These are phyloP conservation scores for Amaranthus tricolor DNA, from an alignment of 179 eudicot species.

Conservation along the genomic window DNA sequence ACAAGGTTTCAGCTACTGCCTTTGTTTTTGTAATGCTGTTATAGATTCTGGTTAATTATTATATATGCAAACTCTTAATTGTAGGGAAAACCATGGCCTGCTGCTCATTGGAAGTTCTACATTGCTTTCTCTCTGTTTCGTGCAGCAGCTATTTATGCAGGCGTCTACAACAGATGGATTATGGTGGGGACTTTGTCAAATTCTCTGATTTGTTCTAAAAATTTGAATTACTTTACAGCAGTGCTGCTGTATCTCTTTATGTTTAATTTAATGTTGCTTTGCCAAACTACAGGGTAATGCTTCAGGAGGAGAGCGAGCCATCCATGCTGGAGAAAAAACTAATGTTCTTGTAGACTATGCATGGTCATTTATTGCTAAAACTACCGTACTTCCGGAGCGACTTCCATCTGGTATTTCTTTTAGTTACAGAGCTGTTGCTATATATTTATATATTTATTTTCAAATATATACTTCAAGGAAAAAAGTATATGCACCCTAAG, in stretches of 20 bases:
- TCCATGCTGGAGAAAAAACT: constrained; percentile 59
- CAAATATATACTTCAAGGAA: no score
- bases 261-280: neutral
- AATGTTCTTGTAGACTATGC: constrained; percentile 62
- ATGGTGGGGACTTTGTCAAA: constrained; percentile 45
- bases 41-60: neutral
- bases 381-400: constrained; percentile 63
- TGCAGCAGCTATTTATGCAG: constrained; percentile 88
- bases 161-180: constrained; percentile 80
- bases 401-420: constrained; percentile 60
- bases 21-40: neutral
- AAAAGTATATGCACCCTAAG: no score
- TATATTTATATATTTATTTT: constrained; percentile 1
- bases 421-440: neutral
- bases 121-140: constrained; percentile 90
- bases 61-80: constrained; percentile 22
- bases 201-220: neutral
- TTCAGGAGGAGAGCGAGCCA: constrained; percentile 87
- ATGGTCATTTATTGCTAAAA: constrained; percentile 59
- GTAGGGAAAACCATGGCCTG: constrained; percentile 95
- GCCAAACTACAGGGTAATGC: constrained; percentile 74
- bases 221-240: neutral
- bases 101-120: constrained; percentile 88
- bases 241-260: neutral
- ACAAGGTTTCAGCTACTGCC: neutral